Evolutionary conservation across 345 rosid species (phyloP).

Genomic region (Camelina sativa): DNA sequence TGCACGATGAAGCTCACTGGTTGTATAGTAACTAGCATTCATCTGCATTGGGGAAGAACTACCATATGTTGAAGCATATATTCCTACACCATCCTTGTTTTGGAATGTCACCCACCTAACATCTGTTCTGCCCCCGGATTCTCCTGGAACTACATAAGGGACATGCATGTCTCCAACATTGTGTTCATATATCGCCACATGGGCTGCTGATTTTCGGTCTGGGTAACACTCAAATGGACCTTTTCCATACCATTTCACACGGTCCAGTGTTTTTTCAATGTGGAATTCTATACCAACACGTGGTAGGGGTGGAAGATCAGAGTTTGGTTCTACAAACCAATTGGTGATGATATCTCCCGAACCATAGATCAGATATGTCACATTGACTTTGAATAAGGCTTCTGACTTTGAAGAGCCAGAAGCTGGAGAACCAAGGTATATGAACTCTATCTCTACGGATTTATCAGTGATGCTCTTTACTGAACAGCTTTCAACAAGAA

Average conservation of each 20-base stretch:
- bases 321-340: slow-evolving; percentile 63
- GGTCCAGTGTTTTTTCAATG: slow-evolving; percentile 70
- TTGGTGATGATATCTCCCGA: slow-evolving; percentile 81
- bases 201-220: slow-evolving; percentile 95
- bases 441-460: slow-evolving; percentile 56
- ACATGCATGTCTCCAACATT: slow-evolving; percentile 81
- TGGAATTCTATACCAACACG: slow-evolving; percentile 87
- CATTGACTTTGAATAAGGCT: slow-evolving; percentile 59
- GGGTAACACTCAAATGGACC: slow-evolving; percentile 99
- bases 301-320: slow-evolving; percentile 87
- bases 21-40: slow-evolving; percentile 85
- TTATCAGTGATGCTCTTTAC: slow-evolving; percentile 50
- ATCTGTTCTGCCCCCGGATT: slow-evolving; percentile 89
- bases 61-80: slow-evolving; percentile 79
- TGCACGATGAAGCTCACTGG: slow-evolving; percentile 72
- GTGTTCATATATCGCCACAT: slow-evolving; percentile 69
- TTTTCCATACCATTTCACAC: slow-evolving; percentile 82
- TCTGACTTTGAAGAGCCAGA: slow-evolving; percentile 45
- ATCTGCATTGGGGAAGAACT: slow-evolving; percentile 89
- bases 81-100: slow-evolving; percentile 73
- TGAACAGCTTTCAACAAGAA: slow-evolving; percentile 69
- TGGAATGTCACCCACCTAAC: slow-evolving; percentile 89
- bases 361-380: slow-evolving; percentile 62
- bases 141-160: slow-evolving; percentile 94
- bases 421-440: slow-evolving; percentile 49